Evolutionary conservation across 2,329 filamentous ascomycete genomes (phyloP), one percentile per base, ranked within the genome.

Genomic region (Dryadomyces quercivorus): DNA sequence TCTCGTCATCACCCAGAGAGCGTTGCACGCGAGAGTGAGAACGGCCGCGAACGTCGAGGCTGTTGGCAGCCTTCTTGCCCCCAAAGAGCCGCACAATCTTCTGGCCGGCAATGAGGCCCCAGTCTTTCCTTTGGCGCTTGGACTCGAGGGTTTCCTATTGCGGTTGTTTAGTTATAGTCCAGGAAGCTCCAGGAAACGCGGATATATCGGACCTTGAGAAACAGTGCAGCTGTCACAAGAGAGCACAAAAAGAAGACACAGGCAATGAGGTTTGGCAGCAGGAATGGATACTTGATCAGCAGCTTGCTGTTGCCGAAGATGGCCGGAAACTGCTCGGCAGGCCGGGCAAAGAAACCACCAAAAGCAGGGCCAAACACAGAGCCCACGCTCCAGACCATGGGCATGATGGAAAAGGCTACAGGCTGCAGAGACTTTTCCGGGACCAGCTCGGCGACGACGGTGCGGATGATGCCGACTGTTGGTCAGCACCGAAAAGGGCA

Each of bases 361-460:
- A 97, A 86, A 4, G 82, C 84, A 1, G 92, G 92, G 0, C 92
- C 92, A 61, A 95, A 86, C 42, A 95, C 88, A 40, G 83, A 86
- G 0, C 92, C 92, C 52, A 96, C 73, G 12, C 84, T 90, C 86
- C 89, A 97, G 36, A 81, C 87, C 16, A 97, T 71, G 4, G 92
- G 92, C 91, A 97, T 96, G 48, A 97, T 75, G 59, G 85, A 90
- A 67, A 97, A 97, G 0, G 93, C 93, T 52, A 82, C 76, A 0
- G 92, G 91, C 64, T 96, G 92, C 7, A 95, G 74, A 64, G 90
- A 86, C 66, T 80, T 89, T 66, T 93, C 83, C 0, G 89, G 87
- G 1, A 95, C 90, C 77, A 96, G 83, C 67, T 96, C 92, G 0
- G 92, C 92, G 2, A 96, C 90, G 72, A 93, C 89, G 16, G 89